Conservation (phyloP, 208 protist species). For the Leishmania major region DNA sequence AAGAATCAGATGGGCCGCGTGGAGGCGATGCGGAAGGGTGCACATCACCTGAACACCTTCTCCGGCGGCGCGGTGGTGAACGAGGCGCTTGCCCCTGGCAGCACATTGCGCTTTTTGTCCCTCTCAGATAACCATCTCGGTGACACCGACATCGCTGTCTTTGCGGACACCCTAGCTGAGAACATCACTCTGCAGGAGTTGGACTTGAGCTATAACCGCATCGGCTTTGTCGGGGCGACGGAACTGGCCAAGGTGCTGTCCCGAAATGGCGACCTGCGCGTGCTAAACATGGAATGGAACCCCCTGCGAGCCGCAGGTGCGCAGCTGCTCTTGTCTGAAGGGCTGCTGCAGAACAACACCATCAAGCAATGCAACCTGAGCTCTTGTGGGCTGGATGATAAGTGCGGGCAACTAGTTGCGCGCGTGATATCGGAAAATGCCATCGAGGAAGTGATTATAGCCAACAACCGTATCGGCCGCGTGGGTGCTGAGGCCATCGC, state of each 20-base stretch:
- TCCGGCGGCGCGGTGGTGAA: constrained; percentile 66
- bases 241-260: constrained; percentile 77
- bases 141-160: constrained; percentile 73
- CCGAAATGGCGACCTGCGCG: constrained; percentile 81
- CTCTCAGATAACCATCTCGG: constrained; percentile 76
- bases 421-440: constrained; percentile 87
- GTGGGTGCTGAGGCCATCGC: constrained; percentile 78
- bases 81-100: constrained; percentile 59
- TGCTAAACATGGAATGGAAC: constrained; percentile 92
- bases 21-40: constrained; percentile 37
- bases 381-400: constrained; percentile 80
- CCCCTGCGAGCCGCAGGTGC: constrained; percentile 66
- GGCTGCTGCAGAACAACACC: constrained; percentile 89
- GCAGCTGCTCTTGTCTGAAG: constrained; percentile 66
- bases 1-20: constrained; percentile 72
- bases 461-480: constrained; percentile 86
- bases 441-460: constrained; percentile 88
- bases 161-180: constrained; percentile 72
- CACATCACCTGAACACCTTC: constrained; percentile 3
- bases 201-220: constrained; percentile 90
- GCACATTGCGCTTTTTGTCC: constrained; percentile 52
- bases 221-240: constrained; percentile 75
- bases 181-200: constrained; percentile 79
- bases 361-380: constrained; percentile 89
- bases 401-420: constrained; percentile 61